phyloP scores from a whole-genome alignment of 1,284 basidiomycete species.

The Takashimella koratensis region DNA sequence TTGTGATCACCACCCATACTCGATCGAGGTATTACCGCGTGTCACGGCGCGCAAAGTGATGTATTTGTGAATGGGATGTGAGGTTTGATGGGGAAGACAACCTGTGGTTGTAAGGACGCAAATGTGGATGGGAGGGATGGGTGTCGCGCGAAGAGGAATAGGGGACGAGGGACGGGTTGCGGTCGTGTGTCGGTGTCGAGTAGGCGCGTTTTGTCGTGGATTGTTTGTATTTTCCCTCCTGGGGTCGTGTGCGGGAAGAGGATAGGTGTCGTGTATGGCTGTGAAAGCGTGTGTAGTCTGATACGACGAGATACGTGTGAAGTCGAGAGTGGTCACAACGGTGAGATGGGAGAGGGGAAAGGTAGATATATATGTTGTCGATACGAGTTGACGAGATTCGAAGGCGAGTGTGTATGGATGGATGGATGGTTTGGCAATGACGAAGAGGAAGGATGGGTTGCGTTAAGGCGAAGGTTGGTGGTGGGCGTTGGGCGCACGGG shows the following conservation, averaged over 20 bases:
- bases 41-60: no score
- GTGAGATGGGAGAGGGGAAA: no score
- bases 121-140: background rate
- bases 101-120: background rate
- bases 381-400: background rate
- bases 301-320: no score
- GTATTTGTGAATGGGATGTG: no score
- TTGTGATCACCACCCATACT: constrained; percentile 24
- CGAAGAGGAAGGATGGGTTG: background rate
- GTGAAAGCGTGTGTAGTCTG: background rate
- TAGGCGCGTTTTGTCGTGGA: background rate
- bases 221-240: background rate
- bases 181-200: background rate
- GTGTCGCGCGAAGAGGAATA: background rate
- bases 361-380: no score
- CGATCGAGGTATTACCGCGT: no score
- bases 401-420: background rate
- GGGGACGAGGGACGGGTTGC: background rate
- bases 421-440: background rate
- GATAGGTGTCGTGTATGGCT: background rate
- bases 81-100: no score
- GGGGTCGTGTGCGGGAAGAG: background rate
- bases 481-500: no score
- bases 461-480: no score
- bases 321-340: no score